A percentile compares a stretch with the other conserved stretches of the same genome.
These are phyloP conservation scores for Heritiera fomes DNA, from an alignment of 345 rosid genomes.

Conservation along the genomic window DNA sequence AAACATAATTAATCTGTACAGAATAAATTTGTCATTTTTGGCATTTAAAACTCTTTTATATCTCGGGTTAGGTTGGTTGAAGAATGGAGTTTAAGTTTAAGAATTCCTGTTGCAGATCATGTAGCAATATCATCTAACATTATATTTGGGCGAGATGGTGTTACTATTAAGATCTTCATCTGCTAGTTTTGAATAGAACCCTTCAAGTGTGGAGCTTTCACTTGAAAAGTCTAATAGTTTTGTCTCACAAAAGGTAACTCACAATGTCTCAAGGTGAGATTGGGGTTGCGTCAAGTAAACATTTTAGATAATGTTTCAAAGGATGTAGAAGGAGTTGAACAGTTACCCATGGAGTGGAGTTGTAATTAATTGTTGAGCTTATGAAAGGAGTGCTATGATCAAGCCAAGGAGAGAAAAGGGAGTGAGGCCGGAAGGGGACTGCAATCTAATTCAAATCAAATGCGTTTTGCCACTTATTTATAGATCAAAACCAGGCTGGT, in stretches of 20 bases:
- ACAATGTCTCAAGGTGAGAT: no score
- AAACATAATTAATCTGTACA: neutral
- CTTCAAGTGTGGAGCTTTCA: neutral
- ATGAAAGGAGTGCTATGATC: constrained; percentile 28
- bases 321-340: neutral
- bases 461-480: neutral
- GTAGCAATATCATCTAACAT: no score
- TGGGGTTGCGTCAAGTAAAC: neutral
- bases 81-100: no score
- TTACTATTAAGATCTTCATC: neutral
- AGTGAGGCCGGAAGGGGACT: neutral
- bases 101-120: no score
- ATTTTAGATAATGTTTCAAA: neutral
- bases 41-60: no score
- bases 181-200: no score
- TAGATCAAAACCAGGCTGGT: neutral
- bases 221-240: no score
- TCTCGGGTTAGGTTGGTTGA: no score
- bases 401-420: constrained; percentile 28
- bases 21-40: no score
- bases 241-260: no score
- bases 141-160: neutral
- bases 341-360: neutral
- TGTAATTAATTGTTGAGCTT: constrained; percentile 12
- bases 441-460: neutral